Percentiles rank a stretch among this genome's conserved stretches.
These are phyloP conservation scores for Phytopythium aichiense DNA, from an alignment of 352 stramenopile species.

Conservation along the genomic window DNA sequence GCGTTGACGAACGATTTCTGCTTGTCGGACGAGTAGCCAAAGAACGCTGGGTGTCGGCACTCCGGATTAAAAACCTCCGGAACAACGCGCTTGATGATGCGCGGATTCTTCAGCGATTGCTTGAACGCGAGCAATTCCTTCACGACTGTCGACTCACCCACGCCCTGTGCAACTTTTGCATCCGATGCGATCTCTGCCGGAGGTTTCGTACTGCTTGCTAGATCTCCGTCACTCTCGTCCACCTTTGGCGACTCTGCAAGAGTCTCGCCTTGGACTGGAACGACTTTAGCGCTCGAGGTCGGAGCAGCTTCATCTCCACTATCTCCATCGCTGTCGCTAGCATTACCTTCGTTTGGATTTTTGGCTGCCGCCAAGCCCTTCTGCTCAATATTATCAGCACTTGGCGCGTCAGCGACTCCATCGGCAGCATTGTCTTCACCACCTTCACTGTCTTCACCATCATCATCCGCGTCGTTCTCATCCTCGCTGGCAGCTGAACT, in stretches of 20 bases:
- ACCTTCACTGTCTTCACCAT: constrained; percentile 9
- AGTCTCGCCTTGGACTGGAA: background rate
- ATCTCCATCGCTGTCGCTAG: constrained; percentile 19
- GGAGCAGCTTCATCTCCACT: constrained; percentile 10
- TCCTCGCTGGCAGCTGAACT: constrained; percentile 59
- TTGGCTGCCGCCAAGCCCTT: background rate
- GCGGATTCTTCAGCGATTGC: constrained; percentile 33
- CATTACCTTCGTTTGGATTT: constrained; percentile 2
- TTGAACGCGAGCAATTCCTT: constrained; percentile 22
- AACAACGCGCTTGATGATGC: constrained; percentile 43
- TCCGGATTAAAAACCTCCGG: constrained; percentile 41
- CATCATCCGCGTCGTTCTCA: constrained; percentile 23
- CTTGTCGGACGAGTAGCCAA: constrained; percentile 57
- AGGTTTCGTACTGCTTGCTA: background rate
- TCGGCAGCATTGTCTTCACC: constrained; percentile 7
- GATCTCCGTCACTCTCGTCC: background rate
- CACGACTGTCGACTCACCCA: background rate
- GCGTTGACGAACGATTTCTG: constrained; percentile 33
- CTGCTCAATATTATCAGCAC: too few relatives aligned
- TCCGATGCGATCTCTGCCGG: background rate
- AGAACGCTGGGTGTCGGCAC: constrained; percentile 58
- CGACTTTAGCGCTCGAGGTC: background rate
- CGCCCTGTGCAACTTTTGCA: background rate
- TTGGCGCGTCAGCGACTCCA: background rate
- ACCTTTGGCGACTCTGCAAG: background rate